Conservation (phyloP, 2,329 filamentous ascomycete species). For the Chalaropsis ovoidea region DNA sequence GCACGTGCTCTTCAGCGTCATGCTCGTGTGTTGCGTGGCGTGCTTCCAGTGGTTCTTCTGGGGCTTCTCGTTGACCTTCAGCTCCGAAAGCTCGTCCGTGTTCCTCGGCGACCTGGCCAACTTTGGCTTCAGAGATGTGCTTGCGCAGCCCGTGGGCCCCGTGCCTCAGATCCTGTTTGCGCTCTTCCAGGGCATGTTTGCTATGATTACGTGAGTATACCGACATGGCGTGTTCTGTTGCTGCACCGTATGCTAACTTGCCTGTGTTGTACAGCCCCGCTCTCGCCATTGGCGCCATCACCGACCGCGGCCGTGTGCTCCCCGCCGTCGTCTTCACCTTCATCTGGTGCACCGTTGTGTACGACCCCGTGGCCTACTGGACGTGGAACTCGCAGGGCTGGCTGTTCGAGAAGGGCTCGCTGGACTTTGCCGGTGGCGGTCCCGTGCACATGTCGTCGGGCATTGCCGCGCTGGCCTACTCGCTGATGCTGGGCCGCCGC, state of each 20-base stretch:
- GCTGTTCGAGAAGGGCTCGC: constrained; percentile 56
- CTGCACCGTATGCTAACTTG: constrained; percentile 12
- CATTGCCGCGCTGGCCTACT: constrained; percentile 61
- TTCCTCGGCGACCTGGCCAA: constrained; percentile 74
- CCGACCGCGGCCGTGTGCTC: constrained; percentile 52
- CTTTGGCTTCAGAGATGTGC: constrained; percentile 68
- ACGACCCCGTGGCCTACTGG: constrained; percentile 66
- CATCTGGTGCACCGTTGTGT: constrained; percentile 60
- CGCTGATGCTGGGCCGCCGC: constrained; percentile 62
- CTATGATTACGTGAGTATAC: constrained; percentile 67
- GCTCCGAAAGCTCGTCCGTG: constrained; percentile 59
- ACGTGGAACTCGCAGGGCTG: constrained; percentile 68
- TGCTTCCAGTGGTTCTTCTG: constrained; percentile 95
- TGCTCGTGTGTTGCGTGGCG: constrained; percentile 69
- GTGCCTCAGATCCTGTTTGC: constrained; percentile 78
- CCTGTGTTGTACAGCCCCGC: constrained; percentile 37
- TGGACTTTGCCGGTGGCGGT: constrained; percentile 66
- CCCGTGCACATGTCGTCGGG: constrained; percentile 67
- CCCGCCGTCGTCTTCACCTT: constrained; percentile 58
- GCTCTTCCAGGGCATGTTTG: constrained; percentile 83
- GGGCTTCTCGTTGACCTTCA: constrained; percentile 81
- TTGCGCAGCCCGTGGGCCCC: constrained; percentile 58
- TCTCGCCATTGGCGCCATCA: constrained; percentile 50
- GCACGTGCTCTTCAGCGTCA: constrained; percentile 72
- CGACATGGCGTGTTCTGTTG: no score